phyloP scores from a whole-genome alignment of 176 grass and related monocot genomes.

The Cenchrus americanus region DNA sequence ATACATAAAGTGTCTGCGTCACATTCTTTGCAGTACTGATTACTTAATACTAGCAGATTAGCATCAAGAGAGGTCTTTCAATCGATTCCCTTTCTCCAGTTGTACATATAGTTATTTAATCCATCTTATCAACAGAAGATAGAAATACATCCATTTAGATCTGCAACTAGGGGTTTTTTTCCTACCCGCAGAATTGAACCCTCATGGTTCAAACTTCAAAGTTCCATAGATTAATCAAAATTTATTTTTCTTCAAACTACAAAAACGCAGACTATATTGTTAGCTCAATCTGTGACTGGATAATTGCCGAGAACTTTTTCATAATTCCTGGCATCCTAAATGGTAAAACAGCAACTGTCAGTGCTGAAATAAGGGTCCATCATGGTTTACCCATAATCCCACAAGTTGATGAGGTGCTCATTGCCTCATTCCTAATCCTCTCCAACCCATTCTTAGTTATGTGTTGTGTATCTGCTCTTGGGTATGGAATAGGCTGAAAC shows the following conservation, averaged over 20 bases:
- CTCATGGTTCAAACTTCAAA: neutral
- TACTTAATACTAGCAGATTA: neutral
- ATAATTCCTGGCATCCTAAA: neutral
- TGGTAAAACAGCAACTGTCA: neutral
- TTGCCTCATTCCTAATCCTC: neutral
- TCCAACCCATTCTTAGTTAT: neutral
- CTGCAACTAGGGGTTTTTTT: neutral
- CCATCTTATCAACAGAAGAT: neutral
- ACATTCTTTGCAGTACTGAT: neutral
- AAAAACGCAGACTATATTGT: neutral
- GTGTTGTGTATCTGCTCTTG: neutral
- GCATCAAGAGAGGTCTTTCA: neutral
- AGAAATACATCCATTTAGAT: neutral
- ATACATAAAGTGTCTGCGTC: neutral
- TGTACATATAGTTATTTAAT: neutral
- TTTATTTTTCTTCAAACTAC: neutral
- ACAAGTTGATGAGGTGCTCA: neutral
- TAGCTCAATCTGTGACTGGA: neutral
- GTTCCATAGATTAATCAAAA: conserved; percentile 5
- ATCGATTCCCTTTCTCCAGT: neutral
- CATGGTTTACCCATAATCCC: neutral
- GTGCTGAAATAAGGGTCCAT: conserved; percentile 9
- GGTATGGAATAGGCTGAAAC: neutral
- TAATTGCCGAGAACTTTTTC: neutral
- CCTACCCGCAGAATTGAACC: neutral